Evolutionary conservation across 768 basidiomycete species (phyloP).

Genomic region (Leccinum broughii): DNA sequence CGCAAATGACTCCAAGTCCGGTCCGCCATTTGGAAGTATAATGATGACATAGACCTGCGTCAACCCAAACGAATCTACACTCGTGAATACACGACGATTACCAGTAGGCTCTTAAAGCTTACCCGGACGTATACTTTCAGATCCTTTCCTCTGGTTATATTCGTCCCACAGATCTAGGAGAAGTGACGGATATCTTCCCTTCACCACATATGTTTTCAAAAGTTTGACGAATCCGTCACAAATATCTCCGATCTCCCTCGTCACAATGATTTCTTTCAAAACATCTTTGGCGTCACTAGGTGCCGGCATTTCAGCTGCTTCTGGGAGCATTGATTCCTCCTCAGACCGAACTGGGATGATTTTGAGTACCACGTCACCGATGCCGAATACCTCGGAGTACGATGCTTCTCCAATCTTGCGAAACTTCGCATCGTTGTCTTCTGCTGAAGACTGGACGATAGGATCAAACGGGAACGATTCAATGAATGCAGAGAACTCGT

Average conservation of each 20-base stretch:
- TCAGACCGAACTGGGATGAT: slow-evolving; percentile 76
- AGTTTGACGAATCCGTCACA: slow-evolving; percentile 79
- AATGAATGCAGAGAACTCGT: slow-evolving; percentile 84
- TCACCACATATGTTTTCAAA: slow-evolving; percentile 81
- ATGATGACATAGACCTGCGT: slow-evolving; percentile 88
- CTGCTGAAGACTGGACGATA: slow-evolving; percentile 45
- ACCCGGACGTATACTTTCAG: slow-evolving; percentile 87
- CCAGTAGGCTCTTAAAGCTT: slow-evolving; percentile 19
- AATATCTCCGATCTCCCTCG: slow-evolving; percentile 72
- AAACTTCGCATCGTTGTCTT: slow-evolving; percentile 45
- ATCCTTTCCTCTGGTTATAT: slow-evolving; percentile 72
- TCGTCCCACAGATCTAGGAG: slow-evolving; percentile 87
- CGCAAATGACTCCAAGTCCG: slow-evolving; percentile 83
- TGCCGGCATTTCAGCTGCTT: slow-evolving; percentile 56
- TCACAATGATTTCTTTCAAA: slow-evolving; percentile 79
- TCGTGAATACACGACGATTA: slow-evolving; percentile 9
- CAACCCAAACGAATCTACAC: slow-evolving; percentile 67
- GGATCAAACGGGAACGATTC: slow-evolving; percentile 77
- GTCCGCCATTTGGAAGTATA: slow-evolving; percentile 86
- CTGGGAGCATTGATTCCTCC: slow-evolving; percentile 25
- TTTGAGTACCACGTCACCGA: slow-evolving; percentile 88
- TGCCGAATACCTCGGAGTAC: slow-evolving; percentile 94
- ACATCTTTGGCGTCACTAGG: slow-evolving; percentile 75
- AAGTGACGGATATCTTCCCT: slow-evolving; percentile 78
- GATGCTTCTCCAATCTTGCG: slow-evolving; percentile 95